Base-by-base conservation (phyloP, 2,329 filamentous ascomycete genomes). In the Paraconiothyrium sp. region DNA sequence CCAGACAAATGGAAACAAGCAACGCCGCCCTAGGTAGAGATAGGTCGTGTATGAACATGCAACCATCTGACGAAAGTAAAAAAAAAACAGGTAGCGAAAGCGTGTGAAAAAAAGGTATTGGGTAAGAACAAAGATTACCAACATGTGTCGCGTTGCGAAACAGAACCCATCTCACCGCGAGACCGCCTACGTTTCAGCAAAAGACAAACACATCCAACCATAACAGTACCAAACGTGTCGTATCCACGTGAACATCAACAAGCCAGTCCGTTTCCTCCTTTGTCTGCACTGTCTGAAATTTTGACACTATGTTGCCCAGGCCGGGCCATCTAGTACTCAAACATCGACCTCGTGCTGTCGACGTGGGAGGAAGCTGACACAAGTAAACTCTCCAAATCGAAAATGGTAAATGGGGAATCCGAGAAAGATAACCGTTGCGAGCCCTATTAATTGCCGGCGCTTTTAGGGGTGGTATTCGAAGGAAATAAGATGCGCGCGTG, bases 401-500 rank as follows among this genome's bases (percentile, higher is more conserved):
- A 59, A 55, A 41, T 57, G 51, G 22, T 13, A 49, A 51, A 58
- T 50, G 30, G 51, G 47, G 52, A 43, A 62, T 58, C 30, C 10
- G 41, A 63, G 61, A 48, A 64, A 37, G 54, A 56, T 62, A 65
- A 66, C 63, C 59, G 61, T 57, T 57, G 58, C 60, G 56, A 62
- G 58, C 65, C 65, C 63, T 66, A 68, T 68, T 68, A 68, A 51
- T 56, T 68, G 66, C 64, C 64, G 62, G 66, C 66, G 66, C 66
- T 64, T 68, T 68, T 57, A 46, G 32, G 54, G 39, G 54, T 62
- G 60, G 54, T 64, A 61, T 66, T 61, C 24, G 56, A 54, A 64
- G 58, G 52, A 67, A 67, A 63, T 65, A 65, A 64, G 60, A 52
- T 63, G 64, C 66, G 64, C 64, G 58, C 62, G 59, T 62, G 62